A percentile compares a stretch with the other conserved stretches of the same genome.
phyloP scores from a whole-genome alignment of 1,284 basidiomycete genomes.

The Chondrostereum purpureum region DNA sequence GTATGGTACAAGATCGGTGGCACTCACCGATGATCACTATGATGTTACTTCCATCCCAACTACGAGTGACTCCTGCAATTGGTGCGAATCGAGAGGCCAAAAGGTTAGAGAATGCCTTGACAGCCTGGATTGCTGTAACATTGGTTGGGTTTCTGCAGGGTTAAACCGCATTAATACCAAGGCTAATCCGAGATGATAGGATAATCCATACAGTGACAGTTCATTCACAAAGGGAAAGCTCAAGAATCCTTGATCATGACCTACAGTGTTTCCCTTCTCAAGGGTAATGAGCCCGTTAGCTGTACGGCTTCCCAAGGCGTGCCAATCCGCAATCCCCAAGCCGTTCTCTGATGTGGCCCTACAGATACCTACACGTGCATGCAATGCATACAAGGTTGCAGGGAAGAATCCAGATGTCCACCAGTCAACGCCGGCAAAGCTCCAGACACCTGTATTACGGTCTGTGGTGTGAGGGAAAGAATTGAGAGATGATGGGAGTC shows the following conservation, averaged over 20 bases:
- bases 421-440: slow-evolving; percentile 42
- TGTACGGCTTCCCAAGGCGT: slow-evolving; percentile 42
- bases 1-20: neutral
- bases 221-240: slow-evolving; percentile 60
- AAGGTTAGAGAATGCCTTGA: slow-evolving; percentile 37
- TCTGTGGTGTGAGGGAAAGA: slow-evolving; percentile 57
- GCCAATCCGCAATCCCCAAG: slow-evolving; percentile 41
- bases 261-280: slow-evolving; percentile 35
- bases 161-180: neutral
- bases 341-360: slow-evolving; percentile 27
- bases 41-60: slow-evolving; percentile 57
- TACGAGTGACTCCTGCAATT: slow-evolving; percentile 41
- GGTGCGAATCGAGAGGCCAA: slow-evolving; percentile 39
- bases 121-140: slow-evolving; percentile 33
- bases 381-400: slow-evolving; percentile 49
- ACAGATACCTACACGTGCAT: slow-evolving; percentile 45
- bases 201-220: slow-evolving; percentile 31
- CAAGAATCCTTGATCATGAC: slow-evolving; percentile 67
- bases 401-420: slow-evolving; percentile 73
- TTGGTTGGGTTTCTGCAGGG: slow-evolving; percentile 35
- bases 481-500: slow-evolving; percentile 32
- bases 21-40: slow-evolving; percentile 26
- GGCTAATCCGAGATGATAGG: slow-evolving; percentile 2
- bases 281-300: slow-evolving; percentile 44
- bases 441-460: slow-evolving; percentile 39